Conservation (phyloP, 345 rosid genomes). For the Eucalyptus curtisii region DNA sequence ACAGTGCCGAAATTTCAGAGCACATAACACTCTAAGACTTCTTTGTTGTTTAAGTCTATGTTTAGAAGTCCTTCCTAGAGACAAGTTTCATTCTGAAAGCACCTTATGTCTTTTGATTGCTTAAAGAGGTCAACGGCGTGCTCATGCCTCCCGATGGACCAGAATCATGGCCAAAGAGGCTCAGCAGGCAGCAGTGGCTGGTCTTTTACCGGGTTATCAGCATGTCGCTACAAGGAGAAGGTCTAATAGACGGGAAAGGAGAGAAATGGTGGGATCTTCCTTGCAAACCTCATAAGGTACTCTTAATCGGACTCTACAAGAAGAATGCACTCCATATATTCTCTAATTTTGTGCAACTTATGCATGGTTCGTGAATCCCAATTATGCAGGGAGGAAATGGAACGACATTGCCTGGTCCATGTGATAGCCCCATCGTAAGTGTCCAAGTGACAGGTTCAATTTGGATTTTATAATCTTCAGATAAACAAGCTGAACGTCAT, state of each 20-base stretch:
- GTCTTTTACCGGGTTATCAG: slow-evolving; percentile 61
- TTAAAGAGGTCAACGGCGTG: not conserved
- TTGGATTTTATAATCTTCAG: not conserved
- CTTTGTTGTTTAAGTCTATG: not conserved
- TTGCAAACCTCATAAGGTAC: slow-evolving; percentile 89
- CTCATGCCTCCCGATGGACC: slow-evolving; percentile 13
- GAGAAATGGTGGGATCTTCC: slow-evolving; percentile 99
- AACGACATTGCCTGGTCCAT: slow-evolving; percentile 54
- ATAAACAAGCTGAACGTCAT: not conserved
- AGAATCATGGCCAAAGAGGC: slow-evolving; percentile 46
- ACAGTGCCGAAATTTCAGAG: not conserved
- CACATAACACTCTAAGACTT: not conserved
- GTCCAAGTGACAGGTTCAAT: not conserved
- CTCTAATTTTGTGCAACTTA: not conserved
- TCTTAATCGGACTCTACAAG: not conserved
- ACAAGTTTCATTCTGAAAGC: not conserved
- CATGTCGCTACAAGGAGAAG: slow-evolving; percentile 66
- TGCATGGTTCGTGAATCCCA: not conserved
- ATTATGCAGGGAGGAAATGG: slow-evolving; percentile 48
- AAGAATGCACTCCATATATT: not conserved
- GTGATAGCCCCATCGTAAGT: slow-evolving; percentile 85
- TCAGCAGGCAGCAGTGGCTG: slow-evolving; percentile 78
- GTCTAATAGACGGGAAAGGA: slow-evolving; percentile 70
- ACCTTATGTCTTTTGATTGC: not conserved
- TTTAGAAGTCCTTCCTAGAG: not conserved